Conservation (phyloP, 768 basidiomycete genomes). For the Lactarius trivialis region DNA sequence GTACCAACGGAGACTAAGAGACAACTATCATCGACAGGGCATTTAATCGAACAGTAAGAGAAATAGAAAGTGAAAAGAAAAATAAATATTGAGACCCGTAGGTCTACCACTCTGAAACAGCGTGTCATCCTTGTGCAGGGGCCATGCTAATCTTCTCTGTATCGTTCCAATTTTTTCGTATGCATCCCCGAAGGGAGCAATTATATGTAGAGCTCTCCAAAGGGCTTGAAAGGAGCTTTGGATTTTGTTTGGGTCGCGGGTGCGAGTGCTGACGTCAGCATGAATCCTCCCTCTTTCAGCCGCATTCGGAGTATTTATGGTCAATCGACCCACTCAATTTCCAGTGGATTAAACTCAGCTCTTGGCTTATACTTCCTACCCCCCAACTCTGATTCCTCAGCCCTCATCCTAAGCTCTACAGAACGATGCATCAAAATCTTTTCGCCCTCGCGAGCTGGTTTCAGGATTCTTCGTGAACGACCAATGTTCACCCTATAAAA, state of each 20-base stretch:
- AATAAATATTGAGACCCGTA: slow-evolving; percentile 40
- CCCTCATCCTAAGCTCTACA: slow-evolving; percentile 10
- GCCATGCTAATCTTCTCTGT: slow-evolving; percentile 99
- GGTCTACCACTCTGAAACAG: slow-evolving; percentile 87
- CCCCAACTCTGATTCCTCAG: slow-evolving; percentile 21
- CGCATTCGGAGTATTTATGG: background rate
- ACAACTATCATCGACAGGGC: too few species aligned
- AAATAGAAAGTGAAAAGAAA: background rate
- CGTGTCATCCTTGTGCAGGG: slow-evolving; percentile 99
- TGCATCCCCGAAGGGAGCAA: slow-evolving; percentile 79
- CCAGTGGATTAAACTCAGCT: slow-evolving; percentile 24
- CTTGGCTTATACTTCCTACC: slow-evolving; percentile 29
- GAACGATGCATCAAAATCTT: slow-evolving; percentile 7
- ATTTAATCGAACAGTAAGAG: background rate
- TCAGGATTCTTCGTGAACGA: background rate
- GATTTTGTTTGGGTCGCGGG: background rate
- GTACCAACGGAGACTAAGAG: too few species aligned
- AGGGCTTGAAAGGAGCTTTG: background rate
- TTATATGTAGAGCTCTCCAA: background rate
- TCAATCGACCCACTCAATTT: slow-evolving; percentile 23
- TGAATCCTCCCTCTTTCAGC: too few species aligned
- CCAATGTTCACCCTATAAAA: slow-evolving; percentile 1
- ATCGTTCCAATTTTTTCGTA: slow-evolving; percentile 99
- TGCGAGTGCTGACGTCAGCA: background rate
- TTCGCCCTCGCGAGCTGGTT: background rate